Base-by-base conservation (phyloP, 768 basidiomycete genomes). In the Tricholoma matsutake region DNA sequence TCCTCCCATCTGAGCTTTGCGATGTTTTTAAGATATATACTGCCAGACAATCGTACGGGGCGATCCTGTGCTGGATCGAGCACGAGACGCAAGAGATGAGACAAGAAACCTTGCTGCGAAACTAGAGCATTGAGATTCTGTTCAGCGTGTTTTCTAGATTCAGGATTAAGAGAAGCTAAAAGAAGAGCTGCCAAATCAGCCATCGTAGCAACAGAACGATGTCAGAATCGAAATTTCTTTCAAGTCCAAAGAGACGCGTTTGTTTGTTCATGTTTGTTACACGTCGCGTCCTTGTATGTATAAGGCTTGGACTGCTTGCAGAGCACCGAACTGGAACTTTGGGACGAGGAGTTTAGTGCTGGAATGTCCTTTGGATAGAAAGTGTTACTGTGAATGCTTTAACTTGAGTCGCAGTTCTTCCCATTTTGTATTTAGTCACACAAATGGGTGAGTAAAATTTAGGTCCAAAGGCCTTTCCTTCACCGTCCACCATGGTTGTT, bases 21-120 rank as follows among this genome's bases (percentile, higher is more conserved):
- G 49, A 89, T 82, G 71, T 98, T 97, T 79, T 98, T 98, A 65
- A 97, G 87, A 76, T 91, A 95, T 34, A 98, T 88, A 56, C 91
- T 89, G 2, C 87, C 96, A 1, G 94, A 86, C 58, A 96, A 86
- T 68, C 95, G 79, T 32, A 91, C 83, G 0, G 91, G 76, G 66
- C 86, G 85, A 71, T 89, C 84, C 62, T 84, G 81, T 10, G 79
- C 72, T n/a, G 83, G 72, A 63, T 91, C 82, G 63, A 94, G 85
- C 63, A 94, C 86, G 63, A 98, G 86, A 29, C 81, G 75, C 25
- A 98, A 85, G 22, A 98, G 84, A 68, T 89, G 83, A 2, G 84
- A 76, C 11, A 94, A 81, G 74, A 98, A 99, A 9, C 89, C 91
- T 2, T 82, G 81, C 67, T 95, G 90, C 5, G 74, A 61, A 64